A percentile compares a stretch with the other conserved stretches of the same genome.
Conservation (phyloP, 208 protist genomes). For the Leishmania gerbilli region DNA sequence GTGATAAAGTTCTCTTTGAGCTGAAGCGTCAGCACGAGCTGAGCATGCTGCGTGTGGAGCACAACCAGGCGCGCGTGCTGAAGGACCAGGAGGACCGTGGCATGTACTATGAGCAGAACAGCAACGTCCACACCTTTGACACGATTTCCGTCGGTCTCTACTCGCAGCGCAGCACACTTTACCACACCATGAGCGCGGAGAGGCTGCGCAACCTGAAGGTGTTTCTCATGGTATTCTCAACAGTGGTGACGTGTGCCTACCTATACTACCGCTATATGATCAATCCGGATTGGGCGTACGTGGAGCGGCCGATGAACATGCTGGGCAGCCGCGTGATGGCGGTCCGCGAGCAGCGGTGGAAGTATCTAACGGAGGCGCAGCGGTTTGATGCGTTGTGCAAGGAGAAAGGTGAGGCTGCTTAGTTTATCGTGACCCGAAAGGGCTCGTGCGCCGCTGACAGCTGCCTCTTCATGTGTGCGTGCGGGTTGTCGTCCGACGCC, state of each 20-base stretch:
- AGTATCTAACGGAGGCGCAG: conserved; percentile 43
- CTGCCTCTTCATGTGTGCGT: neutral
- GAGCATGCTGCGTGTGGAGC: conserved; percentile 88
- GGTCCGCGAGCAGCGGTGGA: conserved; percentile 61
- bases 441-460: neutral
- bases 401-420: neutral
- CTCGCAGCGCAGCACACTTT: conserved; percentile 85
- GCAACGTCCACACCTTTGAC: conserved; percentile 90
- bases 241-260: conserved; percentile 65
- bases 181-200: conserved; percentile 86
- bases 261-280: conserved; percentile 91
- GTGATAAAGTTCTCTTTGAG: conserved; percentile 90
- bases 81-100: conserved; percentile 89
- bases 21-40: conserved; percentile 91
- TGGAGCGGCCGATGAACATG: conserved; percentile 71
- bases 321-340: conserved; percentile 74
- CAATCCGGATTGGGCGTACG: conserved; percentile 82
- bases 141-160: conserved; percentile 86
- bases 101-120: conserved; percentile 93
- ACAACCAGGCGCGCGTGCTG: conserved; percentile 80
- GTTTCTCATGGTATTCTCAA: conserved; percentile 65
- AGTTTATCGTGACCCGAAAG: neutral
- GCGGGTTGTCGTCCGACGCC: neutral
- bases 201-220: conserved; percentile 87
- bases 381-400: conserved; percentile 28